Conservation (phyloP, 2,329 filamentous ascomycete species). For the Monilinia fructigena region DNA sequence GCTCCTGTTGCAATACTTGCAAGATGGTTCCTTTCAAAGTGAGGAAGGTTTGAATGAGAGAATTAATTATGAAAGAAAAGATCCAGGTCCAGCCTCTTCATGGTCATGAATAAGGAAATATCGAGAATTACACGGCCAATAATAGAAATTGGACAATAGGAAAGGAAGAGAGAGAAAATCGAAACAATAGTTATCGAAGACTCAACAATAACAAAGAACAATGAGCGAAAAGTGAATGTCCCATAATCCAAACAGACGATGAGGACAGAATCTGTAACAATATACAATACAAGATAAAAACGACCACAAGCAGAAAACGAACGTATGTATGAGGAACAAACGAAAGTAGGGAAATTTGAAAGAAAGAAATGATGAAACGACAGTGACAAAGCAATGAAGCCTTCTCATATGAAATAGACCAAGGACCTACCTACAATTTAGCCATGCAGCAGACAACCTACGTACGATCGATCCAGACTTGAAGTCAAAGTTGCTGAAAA, state of each 20-base stretch:
- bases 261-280: conserved; percentile 26
- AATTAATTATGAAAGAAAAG: conserved; percentile 20
- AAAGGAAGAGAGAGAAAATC: conserved; percentile 8
- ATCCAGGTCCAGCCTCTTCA: conserved; percentile 12
- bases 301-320: conserved; percentile 22
- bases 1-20: neutral
- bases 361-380: conserved; percentile 33
- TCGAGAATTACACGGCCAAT: conserved; percentile 15
- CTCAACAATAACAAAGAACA: conserved; percentile 25
- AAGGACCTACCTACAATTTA: no score
- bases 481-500: conserved; percentile 25
- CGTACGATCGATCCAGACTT: conserved; percentile 11
- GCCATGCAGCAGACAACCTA: conserved; percentile 23
- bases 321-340: conserved; percentile 6
- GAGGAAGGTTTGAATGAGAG: conserved; percentile 19
- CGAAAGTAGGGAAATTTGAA: conserved; percentile 13
- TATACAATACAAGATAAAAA: conserved; percentile 10
- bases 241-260: conserved; percentile 18
- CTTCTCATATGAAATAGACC: neutral
- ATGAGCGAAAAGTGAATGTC: conserved; percentile 27
- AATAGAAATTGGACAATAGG: conserved; percentile 24
- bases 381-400: neutral
- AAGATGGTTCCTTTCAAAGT: neutral
- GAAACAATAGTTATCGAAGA: conserved; percentile 24
- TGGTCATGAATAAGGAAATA: conserved; percentile 12